phyloP scores from a whole-genome alignment of 805 yeast genomes.

The Helenozyma rhizophorensis region DNA sequence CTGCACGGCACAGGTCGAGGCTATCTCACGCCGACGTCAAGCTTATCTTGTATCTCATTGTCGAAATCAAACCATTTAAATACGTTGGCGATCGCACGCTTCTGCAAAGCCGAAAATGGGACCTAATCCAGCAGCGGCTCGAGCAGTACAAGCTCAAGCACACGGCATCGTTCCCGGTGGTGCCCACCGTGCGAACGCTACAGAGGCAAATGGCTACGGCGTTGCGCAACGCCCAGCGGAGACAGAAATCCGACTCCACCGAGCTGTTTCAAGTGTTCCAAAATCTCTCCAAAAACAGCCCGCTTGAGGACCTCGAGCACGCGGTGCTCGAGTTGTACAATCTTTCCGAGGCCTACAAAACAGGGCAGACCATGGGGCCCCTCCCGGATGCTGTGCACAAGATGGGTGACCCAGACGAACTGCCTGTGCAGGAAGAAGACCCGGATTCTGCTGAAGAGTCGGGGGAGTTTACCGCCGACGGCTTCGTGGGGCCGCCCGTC shows the following conservation, averaged over 20 bases:
- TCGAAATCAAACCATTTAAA: slow-evolving; percentile 31
- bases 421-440: not conserved
- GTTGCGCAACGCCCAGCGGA: slow-evolving; percentile 21
- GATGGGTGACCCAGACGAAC: not conserved
- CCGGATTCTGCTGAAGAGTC: too few relatives aligned
- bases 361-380: slow-evolving; percentile 13
- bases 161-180: slow-evolving; percentile 9
- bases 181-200: slow-evolving; percentile 35
- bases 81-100: slow-evolving; percentile 31
- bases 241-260: slow-evolving; percentile 1
- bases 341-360: slow-evolving; percentile 27
- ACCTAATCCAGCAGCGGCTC: slow-evolving; percentile 24
- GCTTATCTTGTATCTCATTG: slow-evolving; percentile 27
- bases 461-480: not conserved
- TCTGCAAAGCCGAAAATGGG: slow-evolving; percentile 35
- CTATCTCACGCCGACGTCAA: slow-evolving; percentile 24
- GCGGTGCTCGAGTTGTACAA: slow-evolving; percentile 26
- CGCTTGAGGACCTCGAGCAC: slow-evolving; percentile 24
- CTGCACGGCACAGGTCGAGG: slow-evolving; percentile 19
- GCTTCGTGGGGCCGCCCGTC: too few relatives aligned
- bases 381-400: not conserved
- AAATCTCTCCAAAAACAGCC: slow-evolving; percentile 14
- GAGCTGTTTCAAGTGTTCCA: slow-evolving; percentile 1
- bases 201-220: slow-evolving; percentile 34
- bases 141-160: slow-evolving; percentile 14